phyloP scores from a whole-genome alignment of 1,284 basidiomycete genomes.

The Farysia itapuensis region DNA sequence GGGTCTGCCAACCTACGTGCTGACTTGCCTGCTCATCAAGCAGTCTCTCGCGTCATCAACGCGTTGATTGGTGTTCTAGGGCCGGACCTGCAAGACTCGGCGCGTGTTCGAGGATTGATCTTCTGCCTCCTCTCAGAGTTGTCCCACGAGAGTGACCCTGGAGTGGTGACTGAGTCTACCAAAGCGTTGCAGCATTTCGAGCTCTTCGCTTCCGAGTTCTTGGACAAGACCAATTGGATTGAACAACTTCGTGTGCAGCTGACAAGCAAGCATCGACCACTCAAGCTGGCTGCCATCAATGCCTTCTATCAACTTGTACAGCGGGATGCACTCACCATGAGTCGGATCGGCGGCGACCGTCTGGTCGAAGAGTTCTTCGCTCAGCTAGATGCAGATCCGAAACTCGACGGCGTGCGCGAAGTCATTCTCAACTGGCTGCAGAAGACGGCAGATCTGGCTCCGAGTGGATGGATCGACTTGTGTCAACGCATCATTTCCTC shows the following conservation, averaged over 20 bases:
- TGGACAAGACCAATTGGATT: constrained; percentile 50
- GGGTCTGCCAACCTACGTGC: constrained; percentile 78
- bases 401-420: constrained; percentile 87
- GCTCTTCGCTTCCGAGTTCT: constrained; percentile 84
- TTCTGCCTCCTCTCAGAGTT: constrained; percentile 85
- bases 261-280: constrained; percentile 63
- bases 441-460: constrained; percentile 88
- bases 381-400: constrained; percentile 89
- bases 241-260: constrained; percentile 36
- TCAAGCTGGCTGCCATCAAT: constrained; percentile 91
- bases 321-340: constrained; percentile 87
- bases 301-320: constrained; percentile 96
- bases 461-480: constrained; percentile 95
- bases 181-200: constrained; percentile 94
- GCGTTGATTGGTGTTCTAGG: constrained; percentile 91
- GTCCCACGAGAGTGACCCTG: constrained; percentile 77
- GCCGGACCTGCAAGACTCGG: constrained; percentile 87
- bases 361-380: constrained; percentile 93
- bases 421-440: constrained; percentile 94
- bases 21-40: constrained; percentile 86
- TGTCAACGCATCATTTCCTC: constrained; percentile 87
- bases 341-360: constrained; percentile 86
- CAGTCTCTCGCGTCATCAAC: constrained; percentile 86
- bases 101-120: constrained; percentile 75
- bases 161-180: constrained; percentile 87